phyloP scores from a whole-genome alignment of 139 green algal species.

The Chlorella vulgaris region DNA sequence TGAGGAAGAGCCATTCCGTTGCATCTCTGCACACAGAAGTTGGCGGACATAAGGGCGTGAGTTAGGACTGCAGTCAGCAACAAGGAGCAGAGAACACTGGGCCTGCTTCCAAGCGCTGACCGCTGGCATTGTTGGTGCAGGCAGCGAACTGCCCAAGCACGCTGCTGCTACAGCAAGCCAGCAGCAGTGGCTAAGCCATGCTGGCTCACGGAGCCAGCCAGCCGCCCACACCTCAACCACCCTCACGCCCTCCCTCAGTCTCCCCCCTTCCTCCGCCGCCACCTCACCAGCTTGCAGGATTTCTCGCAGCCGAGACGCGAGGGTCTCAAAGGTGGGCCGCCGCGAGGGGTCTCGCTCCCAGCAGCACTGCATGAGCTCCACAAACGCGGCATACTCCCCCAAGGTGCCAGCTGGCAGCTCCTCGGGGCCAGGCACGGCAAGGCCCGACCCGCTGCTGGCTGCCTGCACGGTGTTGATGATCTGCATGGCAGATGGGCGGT shows the following conservation, averaged over 20 bases:
- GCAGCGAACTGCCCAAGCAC: too few relatives aligned
- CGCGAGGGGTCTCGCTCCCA: slow-evolving; percentile 3
- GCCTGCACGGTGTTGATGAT: slow-evolving; percentile 24
- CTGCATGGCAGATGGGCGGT: not conserved
- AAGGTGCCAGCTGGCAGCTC: slow-evolving; percentile 15
- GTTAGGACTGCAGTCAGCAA: not conserved
- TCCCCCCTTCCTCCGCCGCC: not conserved
- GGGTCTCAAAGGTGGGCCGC: slow-evolving; percentile 11
- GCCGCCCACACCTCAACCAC: too few relatives aligned
- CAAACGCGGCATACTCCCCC: not conserved
- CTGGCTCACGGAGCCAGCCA: too few relatives aligned
- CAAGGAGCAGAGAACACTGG: too few relatives aligned
- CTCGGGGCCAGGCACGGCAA: not conserved
- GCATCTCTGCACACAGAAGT: not conserved
- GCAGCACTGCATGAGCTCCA: slow-evolving; percentile 2
- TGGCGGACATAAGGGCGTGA: not conserved
- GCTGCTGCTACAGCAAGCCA: too few relatives aligned
- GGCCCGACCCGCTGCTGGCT: not conserved
- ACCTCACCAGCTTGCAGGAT: not conserved
- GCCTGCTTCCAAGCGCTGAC: too few relatives aligned
- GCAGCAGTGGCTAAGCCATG: too few relatives aligned
- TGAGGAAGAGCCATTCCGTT: not conserved
- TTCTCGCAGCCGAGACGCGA: slow-evolving; percentile 6
- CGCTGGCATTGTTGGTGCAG: too few relatives aligned
- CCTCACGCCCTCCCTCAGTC: too few relatives aligned